Evolutionary conservation across 2,329 filamentous ascomycete genomes (phyloP), one percentile per base, ranked within the genome.

Genomic region (Aspergillus neoniger): DNA sequence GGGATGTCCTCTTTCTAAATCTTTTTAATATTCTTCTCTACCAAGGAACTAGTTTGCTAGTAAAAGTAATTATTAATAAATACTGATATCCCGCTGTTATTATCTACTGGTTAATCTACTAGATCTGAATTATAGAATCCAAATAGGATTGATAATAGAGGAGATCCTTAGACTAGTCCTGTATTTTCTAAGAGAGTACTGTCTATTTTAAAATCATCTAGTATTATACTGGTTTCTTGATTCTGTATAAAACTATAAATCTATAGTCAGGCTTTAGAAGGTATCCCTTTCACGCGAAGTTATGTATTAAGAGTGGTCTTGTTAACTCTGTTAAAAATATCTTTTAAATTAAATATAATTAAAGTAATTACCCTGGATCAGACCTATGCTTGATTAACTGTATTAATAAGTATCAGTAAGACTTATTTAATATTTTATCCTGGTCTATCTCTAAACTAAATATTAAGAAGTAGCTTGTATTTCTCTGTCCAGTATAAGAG

Each of bases 71-170:
- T 71, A 59, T 63, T 65, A 44, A 65, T 73, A 60, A 71, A 79
- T 51, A 61, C 67, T 30, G 61, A 72, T 30, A 68, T 66, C 9
- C 71, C 72, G 17, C 70, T 60, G 17, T 65, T 36, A 30, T 9
- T 54, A 38, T 62, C 25, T 8, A 69, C 63, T 0, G 61, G 57
- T 41, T 70, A 59, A 36, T 78, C 62, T 2, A 78, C 72, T 10
- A 77, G 68, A 50, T 77, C 71, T 32, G 69, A 69, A 53, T 78
- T 77, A 60, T 73, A 77, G 66, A 76, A 74, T 15, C 73, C 66
- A 57, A 75, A 78, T 4, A 76, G 60, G 10, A 75, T 71, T 1
- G 69, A 72, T 0, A 73, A 79, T 0, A 79, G 60, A 1, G 68
- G 72, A 0, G 72, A 78, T 0, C 64, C 67, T 44, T 70, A 59